phyloP scores from a whole-genome alignment of 1,284 basidiomycete genomes.

The Ganoderma multipileum region DNA sequence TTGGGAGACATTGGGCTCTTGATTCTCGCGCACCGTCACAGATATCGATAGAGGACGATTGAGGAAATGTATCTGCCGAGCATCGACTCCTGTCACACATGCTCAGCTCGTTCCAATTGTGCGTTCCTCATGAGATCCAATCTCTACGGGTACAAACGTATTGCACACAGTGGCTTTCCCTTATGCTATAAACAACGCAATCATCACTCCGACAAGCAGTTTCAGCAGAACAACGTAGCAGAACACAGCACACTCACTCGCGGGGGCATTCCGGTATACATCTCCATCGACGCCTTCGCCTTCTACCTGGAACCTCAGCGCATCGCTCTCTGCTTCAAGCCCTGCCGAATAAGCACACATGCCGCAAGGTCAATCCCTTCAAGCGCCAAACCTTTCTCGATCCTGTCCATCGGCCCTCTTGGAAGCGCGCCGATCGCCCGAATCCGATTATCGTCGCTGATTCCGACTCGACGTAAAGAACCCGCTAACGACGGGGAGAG shows the following conservation, averaged over 20 bases:
- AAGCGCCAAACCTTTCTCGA: conserved; percentile 1
- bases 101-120: neutral
- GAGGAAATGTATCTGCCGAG: neutral
- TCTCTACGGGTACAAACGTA: neutral
- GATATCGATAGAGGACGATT: neutral
- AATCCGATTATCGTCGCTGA: conserved; percentile 7
- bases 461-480: conserved; percentile 6
- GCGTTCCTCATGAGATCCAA: neutral
- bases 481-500: conserved; percentile 4
- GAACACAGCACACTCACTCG: neutral
- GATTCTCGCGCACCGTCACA: neutral
- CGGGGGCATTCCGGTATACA: neutral
- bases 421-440: conserved; percentile 5
- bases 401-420: conserved; percentile 3
- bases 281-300: neutral
- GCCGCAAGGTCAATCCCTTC: conserved; percentile 12
- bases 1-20: neutral
- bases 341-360: conserved; percentile 10
- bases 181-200: neutral
- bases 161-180: neutral
- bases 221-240: neutral
- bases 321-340: conserved; percentile 5
- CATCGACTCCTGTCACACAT: neutral
- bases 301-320: neutral
- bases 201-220: neutral